Conservation (phyloP, 192 early-diverging fungal genomes). For the Dissophora globulifera region DNA sequence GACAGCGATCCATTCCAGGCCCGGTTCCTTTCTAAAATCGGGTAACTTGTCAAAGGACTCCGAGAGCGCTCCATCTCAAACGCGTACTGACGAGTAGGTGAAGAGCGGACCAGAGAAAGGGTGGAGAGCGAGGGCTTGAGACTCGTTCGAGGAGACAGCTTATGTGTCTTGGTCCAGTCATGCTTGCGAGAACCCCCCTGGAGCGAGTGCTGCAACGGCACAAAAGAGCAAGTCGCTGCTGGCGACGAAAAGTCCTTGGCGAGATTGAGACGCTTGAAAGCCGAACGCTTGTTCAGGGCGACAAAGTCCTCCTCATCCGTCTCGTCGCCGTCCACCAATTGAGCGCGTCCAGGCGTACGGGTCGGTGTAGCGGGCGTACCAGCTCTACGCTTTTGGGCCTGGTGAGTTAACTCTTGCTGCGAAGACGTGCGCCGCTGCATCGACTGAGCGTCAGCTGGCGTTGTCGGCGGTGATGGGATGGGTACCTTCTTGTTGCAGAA, state of each 20-base stretch:
- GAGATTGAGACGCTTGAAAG: slow-evolving; percentile 9
- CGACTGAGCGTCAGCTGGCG: no score
- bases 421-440: neutral
- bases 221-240: neutral
- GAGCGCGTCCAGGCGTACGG: neutral
- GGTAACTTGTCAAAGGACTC: slow-evolving; percentile 9
- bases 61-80: slow-evolving; percentile 18
- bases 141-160: slow-evolving; percentile 10
- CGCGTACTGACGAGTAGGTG: slow-evolving; percentile 28
- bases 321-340: slow-evolving; percentile 28
- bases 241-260: neutral
- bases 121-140: slow-evolving; percentile 27
- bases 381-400: slow-evolving; percentile 38
- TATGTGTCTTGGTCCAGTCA: slow-evolving; percentile 1
- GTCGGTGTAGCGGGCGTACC: slow-evolving; percentile 2
- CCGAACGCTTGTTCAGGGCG: slow-evolving; percentile 3
- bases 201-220: neutral
- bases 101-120: slow-evolving; percentile 13
- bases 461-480: no score
- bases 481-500: neutral
- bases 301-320: slow-evolving; percentile 46
- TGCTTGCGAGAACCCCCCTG: neutral
- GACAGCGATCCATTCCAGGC: no score
- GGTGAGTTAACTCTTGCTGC: slow-evolving; percentile 11
- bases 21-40: slow-evolving; percentile 26